Evolutionary conservation across 371 early-diverging fungal species (phyloP).

Genomic region (Gilbertella persicaria): DNA sequence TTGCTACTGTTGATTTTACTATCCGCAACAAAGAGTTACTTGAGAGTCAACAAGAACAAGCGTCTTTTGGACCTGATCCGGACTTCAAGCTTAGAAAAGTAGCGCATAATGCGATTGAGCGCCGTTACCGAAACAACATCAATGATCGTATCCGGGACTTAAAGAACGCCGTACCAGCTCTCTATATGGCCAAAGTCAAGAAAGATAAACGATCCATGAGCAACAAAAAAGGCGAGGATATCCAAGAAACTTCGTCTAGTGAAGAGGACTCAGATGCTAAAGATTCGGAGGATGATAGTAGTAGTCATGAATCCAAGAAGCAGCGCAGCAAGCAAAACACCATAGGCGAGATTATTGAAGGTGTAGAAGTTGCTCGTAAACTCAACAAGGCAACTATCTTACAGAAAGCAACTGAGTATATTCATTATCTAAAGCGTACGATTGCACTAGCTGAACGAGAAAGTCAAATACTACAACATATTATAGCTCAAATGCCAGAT

Average conservation of each 20-base stretch:
- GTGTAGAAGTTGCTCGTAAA: constrained; percentile 63
- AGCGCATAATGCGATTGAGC: constrained; percentile 89
- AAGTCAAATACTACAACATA: constrained; percentile 38
- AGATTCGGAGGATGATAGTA: constrained; percentile 34
- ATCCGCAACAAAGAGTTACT: too few relatives aligned
- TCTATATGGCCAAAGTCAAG: constrained; percentile 46
- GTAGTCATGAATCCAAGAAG: neutral
- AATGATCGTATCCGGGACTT: constrained; percentile 86
- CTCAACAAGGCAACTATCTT: constrained; percentile 85
- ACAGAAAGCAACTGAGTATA: constrained; percentile 81
- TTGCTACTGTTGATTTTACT: neutral
- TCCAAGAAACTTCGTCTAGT: too few relatives aligned
- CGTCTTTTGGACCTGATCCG: too few relatives aligned
- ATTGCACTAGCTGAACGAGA: constrained; percentile 48
- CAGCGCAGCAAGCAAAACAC: neutral
- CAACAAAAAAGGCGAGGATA: too few relatives aligned
- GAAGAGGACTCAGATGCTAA: constrained; percentile 30
- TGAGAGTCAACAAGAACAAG: too few relatives aligned
- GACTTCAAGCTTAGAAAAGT: constrained; percentile 61
- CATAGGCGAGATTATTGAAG: constrained; percentile 51
- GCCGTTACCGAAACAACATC: constrained; percentile 87
- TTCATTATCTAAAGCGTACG: constrained; percentile 60
- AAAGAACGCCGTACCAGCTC: constrained; percentile 77
- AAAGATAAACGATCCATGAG: neutral
- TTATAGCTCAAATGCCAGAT: constrained; percentile 47